Percentiles rank a stretch among this genome's conserved stretches.
These are phyloP conservation scores for Rhytidhysteron rufulum DNA, from an alignment of 2,329 filamentous ascomycete species.

Conservation along the genomic window DNA sequence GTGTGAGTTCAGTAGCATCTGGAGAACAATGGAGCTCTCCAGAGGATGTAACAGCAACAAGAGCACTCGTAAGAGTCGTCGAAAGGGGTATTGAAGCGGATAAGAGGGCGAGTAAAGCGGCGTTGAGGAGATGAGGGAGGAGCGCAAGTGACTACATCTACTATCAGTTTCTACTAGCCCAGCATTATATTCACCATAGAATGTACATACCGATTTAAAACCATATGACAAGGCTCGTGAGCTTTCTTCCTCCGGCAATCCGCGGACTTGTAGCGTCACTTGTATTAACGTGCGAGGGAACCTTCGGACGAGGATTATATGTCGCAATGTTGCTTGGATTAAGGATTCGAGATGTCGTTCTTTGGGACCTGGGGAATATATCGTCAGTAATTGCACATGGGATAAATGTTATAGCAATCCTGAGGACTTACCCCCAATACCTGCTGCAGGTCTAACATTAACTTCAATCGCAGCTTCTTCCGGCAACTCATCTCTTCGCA, in stretches of 20 bases:
- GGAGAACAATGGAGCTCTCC: constrained; percentile 47
- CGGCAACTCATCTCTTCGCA: constrained; percentile 81
- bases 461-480: constrained; percentile 91
- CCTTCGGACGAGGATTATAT: constrained; percentile 69
- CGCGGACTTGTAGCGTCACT: constrained; percentile 72
- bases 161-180: constrained; percentile 8
- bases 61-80: constrained; percentile 72
- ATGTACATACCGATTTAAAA: constrained; percentile 53
- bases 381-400: constrained; percentile 2
- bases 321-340: constrained; percentile 66
- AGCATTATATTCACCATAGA: background rate
- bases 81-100: constrained; percentile 79
- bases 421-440: constrained; percentile 69
- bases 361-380: constrained; percentile 33
- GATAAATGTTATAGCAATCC: constrained; percentile 2
- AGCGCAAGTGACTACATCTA: constrained; percentile 66
- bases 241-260: constrained; percentile 63
- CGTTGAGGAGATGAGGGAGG: constrained; percentile 78
- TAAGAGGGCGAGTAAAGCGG: constrained; percentile 76
- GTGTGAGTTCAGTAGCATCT: constrained; percentile 57
- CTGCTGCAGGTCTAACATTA: constrained; percentile 78
- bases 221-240: constrained; percentile 57
- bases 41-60: constrained; percentile 69
- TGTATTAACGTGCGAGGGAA: constrained; percentile 77
- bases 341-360: constrained; percentile 75